Evolutionary conservation across 495 filamentous ascomycete genomes (phyloP).

Genomic region (Lophium mytilinum): DNA sequence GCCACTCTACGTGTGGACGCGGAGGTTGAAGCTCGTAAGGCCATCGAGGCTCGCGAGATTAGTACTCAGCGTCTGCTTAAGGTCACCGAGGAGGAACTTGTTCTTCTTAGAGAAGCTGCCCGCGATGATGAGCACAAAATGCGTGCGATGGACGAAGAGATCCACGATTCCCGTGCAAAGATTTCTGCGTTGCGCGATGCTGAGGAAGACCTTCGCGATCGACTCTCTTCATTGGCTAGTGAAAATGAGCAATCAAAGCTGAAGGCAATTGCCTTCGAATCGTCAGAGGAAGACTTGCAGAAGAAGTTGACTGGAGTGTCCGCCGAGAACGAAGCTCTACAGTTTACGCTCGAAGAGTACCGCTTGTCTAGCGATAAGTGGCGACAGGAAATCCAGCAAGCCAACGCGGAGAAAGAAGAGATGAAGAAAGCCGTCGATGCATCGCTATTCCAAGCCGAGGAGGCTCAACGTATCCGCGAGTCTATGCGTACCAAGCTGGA

Average conservation of each 20-base stretch:
- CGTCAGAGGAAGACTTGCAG: constrained; percentile 55
- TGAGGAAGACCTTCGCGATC: constrained; percentile 10
- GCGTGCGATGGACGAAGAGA: constrained; percentile 34
- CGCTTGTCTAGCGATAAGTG: constrained; percentile 48
- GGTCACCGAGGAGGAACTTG: constrained; percentile 64
- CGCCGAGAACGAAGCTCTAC: constrained; percentile 51
- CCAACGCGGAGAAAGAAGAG: constrained; percentile 46
- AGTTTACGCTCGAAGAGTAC: constrained; percentile 55
- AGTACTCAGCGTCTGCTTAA: constrained; percentile 63
- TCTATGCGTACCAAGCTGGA: constrained; percentile 73
- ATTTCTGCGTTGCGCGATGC: background rate
- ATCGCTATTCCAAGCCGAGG: constrained; percentile 68
- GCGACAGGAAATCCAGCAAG: constrained; percentile 47
- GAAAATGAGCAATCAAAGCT: constrained; percentile 32
- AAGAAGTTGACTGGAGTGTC: constrained; percentile 56
- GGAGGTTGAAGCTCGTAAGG: constrained; percentile 57
- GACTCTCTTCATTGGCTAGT: constrained; percentile 14
- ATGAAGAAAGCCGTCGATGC: constrained; percentile 55
- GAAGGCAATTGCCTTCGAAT: constrained; percentile 52
- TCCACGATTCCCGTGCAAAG: constrained; percentile 20
- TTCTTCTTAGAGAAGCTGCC: constrained; percentile 58
- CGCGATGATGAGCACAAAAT: constrained; percentile 56
- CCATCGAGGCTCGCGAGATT: constrained; percentile 62
- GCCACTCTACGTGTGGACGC: constrained; percentile 43
- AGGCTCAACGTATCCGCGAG: constrained; percentile 70